Evolutionary conservation across 2,329 filamentous ascomycete genomes (phyloP), one percentile per base, ranked within the genome.

Genomic region (Eutypa lata): DNA sequence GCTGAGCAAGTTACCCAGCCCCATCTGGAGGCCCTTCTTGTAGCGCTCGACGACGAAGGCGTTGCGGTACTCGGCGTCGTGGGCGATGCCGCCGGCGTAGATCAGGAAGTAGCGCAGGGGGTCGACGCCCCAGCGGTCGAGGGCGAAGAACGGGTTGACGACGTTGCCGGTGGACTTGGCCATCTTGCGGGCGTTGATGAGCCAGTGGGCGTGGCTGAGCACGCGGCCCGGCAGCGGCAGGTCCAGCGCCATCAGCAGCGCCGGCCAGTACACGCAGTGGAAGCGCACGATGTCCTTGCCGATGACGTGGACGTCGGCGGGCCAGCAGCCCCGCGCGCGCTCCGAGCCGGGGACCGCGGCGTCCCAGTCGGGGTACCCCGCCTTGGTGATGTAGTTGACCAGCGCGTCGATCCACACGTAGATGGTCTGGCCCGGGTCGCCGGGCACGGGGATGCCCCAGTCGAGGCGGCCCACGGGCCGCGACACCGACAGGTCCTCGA

Each of bases 371-470:
- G 91, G 91, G 66, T 95, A 97, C 14, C 93, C 91, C 1, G 91
- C 83, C 57, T 87, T 90, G 16, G 92, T 96, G 49, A 94, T 74
- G 68, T 99, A 99, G 71, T 97, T 99, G 64, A 97, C 81, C 28
- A 99, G 81, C 1, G 94, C 94, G 72, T 99, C 95, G 0, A 99
- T 81, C 94, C 94, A 99, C 31, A 99, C 95, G 65, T 99, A 99
- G 53, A 99, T 93, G 2, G 92, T 97, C 71, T 97, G 94, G 18
- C 77, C 83, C 0, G 82, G 75, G 64, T 99, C 94, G 50, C 86
- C 87, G 0, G 94, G 94, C 24, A 97, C 94, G 7, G 80, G 85
- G 52, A 99, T 89, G 3, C 94, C 94, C 94, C 94, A 99, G 22
- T 76, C 81, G 40, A 97, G 72, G 47, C 94, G 82, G 51, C 87